phyloP scores from a whole-genome alignment of 805 yeast species.

The Candida adriatica region DNA sequence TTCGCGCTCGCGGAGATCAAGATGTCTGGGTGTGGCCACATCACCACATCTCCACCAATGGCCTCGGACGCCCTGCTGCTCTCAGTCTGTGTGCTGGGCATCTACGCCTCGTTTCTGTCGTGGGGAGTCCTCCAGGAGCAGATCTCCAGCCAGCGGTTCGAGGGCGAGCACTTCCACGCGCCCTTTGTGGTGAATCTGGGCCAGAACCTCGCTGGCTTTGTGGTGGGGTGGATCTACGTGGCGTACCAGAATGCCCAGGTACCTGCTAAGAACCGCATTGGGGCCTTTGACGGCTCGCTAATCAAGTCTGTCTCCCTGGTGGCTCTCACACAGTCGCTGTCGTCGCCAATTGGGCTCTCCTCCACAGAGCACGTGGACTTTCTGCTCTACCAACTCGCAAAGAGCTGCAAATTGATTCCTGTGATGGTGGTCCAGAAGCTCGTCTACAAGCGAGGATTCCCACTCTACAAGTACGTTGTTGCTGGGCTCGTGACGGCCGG shows the following conservation, averaged over 20 bases:
- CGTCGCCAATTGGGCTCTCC: slow-evolving; percentile 78
- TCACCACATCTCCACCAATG: no score
- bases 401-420: slow-evolving; percentile 90
- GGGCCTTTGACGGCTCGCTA: slow-evolving; percentile 12
- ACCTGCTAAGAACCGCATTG: slow-evolving; percentile 4
- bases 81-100: slow-evolving; percentile 43
- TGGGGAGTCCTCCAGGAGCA: slow-evolving; percentile 95
- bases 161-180: slow-evolving; percentile 52
- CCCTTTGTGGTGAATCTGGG: slow-evolving; percentile 72
- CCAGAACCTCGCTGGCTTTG: slow-evolving; percentile 68
- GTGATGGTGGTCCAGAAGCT: slow-evolving; percentile 80
- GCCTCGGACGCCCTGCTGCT: slow-evolving; percentile 10
- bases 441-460: slow-evolving; percentile 64
- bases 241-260: slow-evolving; percentile 16
- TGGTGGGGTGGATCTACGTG: slow-evolving; percentile 61
- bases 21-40: no score
- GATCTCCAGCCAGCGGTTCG: slow-evolving; percentile 68
- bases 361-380: slow-evolving; percentile 81
- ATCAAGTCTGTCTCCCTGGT: slow-evolving; percentile 19
- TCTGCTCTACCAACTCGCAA: slow-evolving; percentile 76
- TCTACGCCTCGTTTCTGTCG: slow-evolving; percentile 77
- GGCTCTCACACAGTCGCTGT: slow-evolving; percentile 57
- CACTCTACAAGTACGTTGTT: slow-evolving; percentile 68
- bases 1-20: no score
- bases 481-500: slow-evolving; percentile 79